These are phyloP conservation scores for Coleophoma eucalyptorum DNA, from an alignment of 2,329 filamentous ascomycete genomes.

Conservation along the genomic window DNA sequence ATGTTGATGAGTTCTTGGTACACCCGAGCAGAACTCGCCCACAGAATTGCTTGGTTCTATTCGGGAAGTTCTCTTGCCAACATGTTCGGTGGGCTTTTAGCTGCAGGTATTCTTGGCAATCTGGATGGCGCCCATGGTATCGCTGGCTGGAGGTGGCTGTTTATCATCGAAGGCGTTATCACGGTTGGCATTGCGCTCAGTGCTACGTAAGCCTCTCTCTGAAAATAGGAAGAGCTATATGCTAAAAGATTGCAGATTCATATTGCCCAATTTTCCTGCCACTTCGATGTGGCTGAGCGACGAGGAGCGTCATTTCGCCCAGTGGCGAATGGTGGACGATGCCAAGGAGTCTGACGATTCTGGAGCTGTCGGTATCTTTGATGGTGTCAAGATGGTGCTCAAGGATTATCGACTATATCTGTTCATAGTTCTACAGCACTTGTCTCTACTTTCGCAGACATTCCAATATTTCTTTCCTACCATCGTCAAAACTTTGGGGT, in stretches of 20 bases:
- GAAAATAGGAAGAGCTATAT: not conserved
- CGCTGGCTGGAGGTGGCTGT: slow-evolving; percentile 49
- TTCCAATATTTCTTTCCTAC: slow-evolving; percentile 66
- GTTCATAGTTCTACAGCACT: slow-evolving; percentile 50
- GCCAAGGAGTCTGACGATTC: slow-evolving; percentile 40
- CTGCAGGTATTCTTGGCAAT: slow-evolving; percentile 41
- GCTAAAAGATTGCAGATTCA: slow-evolving; percentile 15
- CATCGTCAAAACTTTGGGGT: slow-evolving; percentile 58
- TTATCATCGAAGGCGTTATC: slow-evolving; percentile 39
- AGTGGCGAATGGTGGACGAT: slow-evolving; percentile 46
- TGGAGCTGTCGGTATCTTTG: slow-evolving; percentile 32
- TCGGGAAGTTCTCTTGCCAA: slow-evolving; percentile 36
- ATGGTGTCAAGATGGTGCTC: slow-evolving; percentile 44
- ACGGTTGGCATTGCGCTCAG: slow-evolving; percentile 32
- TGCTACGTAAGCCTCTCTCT: slow-evolving; percentile 16
- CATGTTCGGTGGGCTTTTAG: slow-evolving; percentile 48
- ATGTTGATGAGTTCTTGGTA: slow-evolving; percentile 45
- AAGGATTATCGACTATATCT: slow-evolving; percentile 44
- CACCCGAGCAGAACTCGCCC: slow-evolving; percentile 36
- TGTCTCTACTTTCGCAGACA: slow-evolving; percentile 47
- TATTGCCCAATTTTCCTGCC: slow-evolving; percentile 49
- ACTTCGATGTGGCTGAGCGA: slow-evolving; percentile 47
- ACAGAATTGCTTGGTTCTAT: slow-evolving; percentile 41
- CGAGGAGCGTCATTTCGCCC: slow-evolving; percentile 48
- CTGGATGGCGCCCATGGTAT: slow-evolving; percentile 43